Conservation (phyloP, 768 basidiomycete genomes). For the Lepiota brunneoincarnata region DNA sequence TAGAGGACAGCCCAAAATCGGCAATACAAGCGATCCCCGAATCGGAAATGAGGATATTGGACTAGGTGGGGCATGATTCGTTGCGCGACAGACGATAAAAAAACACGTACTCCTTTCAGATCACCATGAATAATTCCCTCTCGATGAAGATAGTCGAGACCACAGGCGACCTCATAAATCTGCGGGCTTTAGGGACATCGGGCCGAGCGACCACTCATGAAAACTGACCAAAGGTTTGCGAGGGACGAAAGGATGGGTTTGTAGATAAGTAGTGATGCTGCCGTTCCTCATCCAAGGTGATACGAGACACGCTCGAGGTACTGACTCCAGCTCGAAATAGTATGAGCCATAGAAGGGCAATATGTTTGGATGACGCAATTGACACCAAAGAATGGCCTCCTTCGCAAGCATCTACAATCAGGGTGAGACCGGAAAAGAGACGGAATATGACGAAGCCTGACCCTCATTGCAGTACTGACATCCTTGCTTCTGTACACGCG, state of each 20-base stretch:
- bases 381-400: constrained; percentile 8
- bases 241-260: not conserved
- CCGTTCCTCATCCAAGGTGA: constrained; percentile 15
- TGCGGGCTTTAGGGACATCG: too few species aligned
- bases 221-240: not conserved
- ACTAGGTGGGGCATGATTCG: constrained; percentile 4
- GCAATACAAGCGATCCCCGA: constrained; percentile 14
- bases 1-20: constrained; percentile 16
- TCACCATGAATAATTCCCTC: constrained; percentile 17
- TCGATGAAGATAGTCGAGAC: constrained; percentile 15
- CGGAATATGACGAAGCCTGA: not conserved
- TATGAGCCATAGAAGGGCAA: constrained; percentile 6
- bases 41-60: constrained; percentile 15
- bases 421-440: not conserved
- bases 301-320: constrained; percentile 2
- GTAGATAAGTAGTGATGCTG: constrained; percentile 2
- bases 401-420: not conserved
- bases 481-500: not conserved
- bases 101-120: constrained; percentile 16
- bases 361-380: constrained; percentile 5
- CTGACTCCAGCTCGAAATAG: not conserved
- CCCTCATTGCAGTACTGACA: not conserved
- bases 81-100: too few species aligned
- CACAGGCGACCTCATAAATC: constrained; percentile 14
- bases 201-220: not conserved